Evolutionary conservation across 441 rosid species (phyloP).

Genomic region (Adansonia madagascariensis): DNA sequence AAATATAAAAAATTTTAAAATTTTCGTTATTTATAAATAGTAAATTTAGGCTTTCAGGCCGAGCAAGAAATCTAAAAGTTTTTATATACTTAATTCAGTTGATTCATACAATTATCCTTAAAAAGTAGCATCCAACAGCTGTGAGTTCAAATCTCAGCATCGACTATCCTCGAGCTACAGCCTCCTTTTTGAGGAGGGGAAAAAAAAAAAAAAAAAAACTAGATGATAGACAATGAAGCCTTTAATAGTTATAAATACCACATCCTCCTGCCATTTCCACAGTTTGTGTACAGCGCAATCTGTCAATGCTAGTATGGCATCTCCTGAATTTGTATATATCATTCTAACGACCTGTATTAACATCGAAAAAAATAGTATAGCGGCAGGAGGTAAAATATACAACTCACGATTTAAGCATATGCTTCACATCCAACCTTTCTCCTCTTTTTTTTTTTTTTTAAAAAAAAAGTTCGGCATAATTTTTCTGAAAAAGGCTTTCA

Average conservation of each 20-base stretch:
- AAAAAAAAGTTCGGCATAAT: not conserved
- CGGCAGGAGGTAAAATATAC: not conserved
- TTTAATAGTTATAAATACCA: conserved; percentile 41
- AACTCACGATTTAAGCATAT: not conserved
- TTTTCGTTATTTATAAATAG: too few relatives aligned
- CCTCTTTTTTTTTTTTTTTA: not conserved
- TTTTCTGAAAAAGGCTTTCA: not conserved
- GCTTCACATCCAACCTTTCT: not conserved
- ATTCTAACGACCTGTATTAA: conserved; percentile 51
- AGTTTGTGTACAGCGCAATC: conserved; percentile 64
- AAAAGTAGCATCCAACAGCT: too few relatives aligned
- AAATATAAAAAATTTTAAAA: too few relatives aligned
- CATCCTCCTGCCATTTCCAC: conserved; percentile 74
- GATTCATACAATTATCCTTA: too few relatives aligned
- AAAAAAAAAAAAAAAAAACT: not conserved
- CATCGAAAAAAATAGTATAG: conserved; percentile 20
- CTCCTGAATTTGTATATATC: conserved; percentile 70
- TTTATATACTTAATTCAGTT: too few relatives aligned
- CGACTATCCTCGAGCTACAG: too few relatives aligned
- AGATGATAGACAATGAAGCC: not conserved
- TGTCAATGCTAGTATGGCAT: conserved; percentile 57
- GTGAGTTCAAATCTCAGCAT: too few relatives aligned
- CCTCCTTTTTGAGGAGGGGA: too few relatives aligned
- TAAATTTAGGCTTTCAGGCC: too few relatives aligned
- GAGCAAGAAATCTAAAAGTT: too few relatives aligned